Evolutionary conservation across 345 rosid species (phyloP).

Genomic region (Noccaea caerulescens): DNA sequence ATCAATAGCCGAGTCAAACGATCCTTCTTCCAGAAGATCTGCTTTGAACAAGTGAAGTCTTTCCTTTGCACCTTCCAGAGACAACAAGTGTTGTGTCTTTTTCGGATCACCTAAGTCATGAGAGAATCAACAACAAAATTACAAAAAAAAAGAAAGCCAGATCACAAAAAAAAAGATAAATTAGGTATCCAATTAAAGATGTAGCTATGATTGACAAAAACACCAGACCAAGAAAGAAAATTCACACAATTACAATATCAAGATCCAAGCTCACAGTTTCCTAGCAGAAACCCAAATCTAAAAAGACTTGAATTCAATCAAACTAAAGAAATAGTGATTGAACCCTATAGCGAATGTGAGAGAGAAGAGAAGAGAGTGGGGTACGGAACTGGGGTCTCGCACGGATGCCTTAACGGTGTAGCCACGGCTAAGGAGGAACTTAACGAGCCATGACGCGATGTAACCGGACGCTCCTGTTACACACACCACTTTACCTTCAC

Average conservation of each 20-base stretch:
- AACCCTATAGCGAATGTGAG: slow-evolving; percentile 16
- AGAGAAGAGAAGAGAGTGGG: slow-evolving; percentile 7
- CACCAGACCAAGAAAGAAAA: background rate
- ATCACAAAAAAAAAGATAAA: too few relatives aligned
- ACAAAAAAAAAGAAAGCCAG: too few relatives aligned
- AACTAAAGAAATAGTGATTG: background rate
- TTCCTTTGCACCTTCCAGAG: slow-evolving; percentile 77
- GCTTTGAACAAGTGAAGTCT: slow-evolving; percentile 81
- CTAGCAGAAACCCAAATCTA: background rate
- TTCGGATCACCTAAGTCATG: slow-evolving; percentile 64
- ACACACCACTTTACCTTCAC: slow-evolving; percentile 50
- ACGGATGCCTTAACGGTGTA: slow-evolving; percentile 56
- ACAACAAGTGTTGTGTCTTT: slow-evolving; percentile 66
- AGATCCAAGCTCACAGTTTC: slow-evolving; percentile 4
- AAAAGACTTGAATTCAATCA: background rate
- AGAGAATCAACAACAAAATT: background rate
- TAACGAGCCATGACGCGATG: slow-evolving; percentile 59
- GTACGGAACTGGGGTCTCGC: slow-evolving; percentile 51
- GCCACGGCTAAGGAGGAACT: slow-evolving; percentile 53
- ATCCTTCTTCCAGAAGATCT: slow-evolving; percentile 72
- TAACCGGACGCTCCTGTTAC: slow-evolving; percentile 61
- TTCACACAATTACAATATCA: background rate
- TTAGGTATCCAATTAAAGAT: slow-evolving; percentile 3
- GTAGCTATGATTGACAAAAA: slow-evolving; percentile 9
- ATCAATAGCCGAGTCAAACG: slow-evolving; percentile 66